Evolutionary conservation across 116 monocot genomes (phyloP).

Genomic region (Trichopus zeylanicus): DNA sequence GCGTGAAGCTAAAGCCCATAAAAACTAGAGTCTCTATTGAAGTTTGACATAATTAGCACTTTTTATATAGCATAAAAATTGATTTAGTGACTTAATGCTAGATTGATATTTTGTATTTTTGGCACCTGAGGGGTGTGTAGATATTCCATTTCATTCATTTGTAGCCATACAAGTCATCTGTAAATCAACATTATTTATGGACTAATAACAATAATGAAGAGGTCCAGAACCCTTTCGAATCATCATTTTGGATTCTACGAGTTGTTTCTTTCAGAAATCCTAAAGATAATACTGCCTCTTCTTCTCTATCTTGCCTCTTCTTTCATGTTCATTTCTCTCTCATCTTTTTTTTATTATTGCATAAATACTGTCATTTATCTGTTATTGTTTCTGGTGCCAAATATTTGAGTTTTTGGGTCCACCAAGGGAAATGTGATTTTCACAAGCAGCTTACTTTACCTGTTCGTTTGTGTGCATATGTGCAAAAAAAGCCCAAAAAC

Average conservation of each 20-base stretch:
- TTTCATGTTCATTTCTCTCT: background rate
- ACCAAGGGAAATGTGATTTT: background rate
- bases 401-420: too few relatives aligned
- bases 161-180: conserved; percentile 17
- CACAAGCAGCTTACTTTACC: too few relatives aligned
- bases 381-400: too few relatives aligned
- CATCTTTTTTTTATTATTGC: background rate
- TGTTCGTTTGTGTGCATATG: background rate
- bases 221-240: background rate
- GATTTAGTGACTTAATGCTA: conserved; percentile 4
- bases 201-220: conserved; percentile 10
- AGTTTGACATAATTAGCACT: conserved; percentile 17
- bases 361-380: too few relatives aligned
- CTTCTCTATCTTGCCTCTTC: background rate
- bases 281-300: too few relatives aligned
- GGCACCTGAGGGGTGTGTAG: background rate
- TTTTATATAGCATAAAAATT: background rate
- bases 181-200: conserved; percentile 38
- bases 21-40: conserved; percentile 60
- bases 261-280: too few relatives aligned
- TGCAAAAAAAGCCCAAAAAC: too few relatives aligned
- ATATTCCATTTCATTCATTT: conserved; percentile 22
- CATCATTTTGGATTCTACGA: background rate
- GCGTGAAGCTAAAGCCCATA: conserved; percentile 92
- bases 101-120: too few relatives aligned